phyloP scores from a whole-genome alignment of 257 asterid genomes.

The Haberlea rhodopensis region DNA sequence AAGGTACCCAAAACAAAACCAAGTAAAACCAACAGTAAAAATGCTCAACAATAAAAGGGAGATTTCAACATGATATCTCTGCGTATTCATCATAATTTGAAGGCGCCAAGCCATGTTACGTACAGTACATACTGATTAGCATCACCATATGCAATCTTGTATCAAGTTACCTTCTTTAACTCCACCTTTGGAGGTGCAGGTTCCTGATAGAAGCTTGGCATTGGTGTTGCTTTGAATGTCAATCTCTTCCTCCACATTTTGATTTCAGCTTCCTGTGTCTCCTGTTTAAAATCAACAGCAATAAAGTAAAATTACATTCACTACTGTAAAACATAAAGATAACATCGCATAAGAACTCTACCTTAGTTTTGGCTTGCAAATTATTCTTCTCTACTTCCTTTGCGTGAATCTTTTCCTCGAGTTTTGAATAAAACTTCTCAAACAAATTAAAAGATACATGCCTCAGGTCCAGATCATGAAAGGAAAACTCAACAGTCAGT shows the following conservation, averaged over 20 bases:
- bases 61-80: neutral
- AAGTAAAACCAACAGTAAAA: neutral
- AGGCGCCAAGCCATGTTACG: neutral
- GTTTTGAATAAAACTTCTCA: conserved; percentile 76
- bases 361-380: conserved; percentile 81
- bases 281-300: conserved; percentile 45
- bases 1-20: neutral
- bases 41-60: neutral
- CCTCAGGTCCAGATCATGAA: conserved; percentile 22
- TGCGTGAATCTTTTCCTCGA: conserved; percentile 91
- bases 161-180: conserved; percentile 70
- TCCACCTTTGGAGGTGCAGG: conserved; percentile 91
- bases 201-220: conserved; percentile 98
- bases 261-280: conserved; percentile 85
- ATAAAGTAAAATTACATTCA: conserved; percentile 12
- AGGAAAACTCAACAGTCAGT: neutral
- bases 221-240: conserved; percentile 92
- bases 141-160: conserved; percentile 11
- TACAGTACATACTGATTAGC: conserved; percentile 5
- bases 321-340: conserved; percentile 11
- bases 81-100: neutral
- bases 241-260: conserved; percentile 75
- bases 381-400: conserved; percentile 77
- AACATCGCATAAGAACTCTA: conserved; percentile 20
- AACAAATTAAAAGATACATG: conserved; percentile 20